Base-by-base conservation (phyloP, 2,329 filamentous ascomycete species). In the Fusarium sp. region DNA sequence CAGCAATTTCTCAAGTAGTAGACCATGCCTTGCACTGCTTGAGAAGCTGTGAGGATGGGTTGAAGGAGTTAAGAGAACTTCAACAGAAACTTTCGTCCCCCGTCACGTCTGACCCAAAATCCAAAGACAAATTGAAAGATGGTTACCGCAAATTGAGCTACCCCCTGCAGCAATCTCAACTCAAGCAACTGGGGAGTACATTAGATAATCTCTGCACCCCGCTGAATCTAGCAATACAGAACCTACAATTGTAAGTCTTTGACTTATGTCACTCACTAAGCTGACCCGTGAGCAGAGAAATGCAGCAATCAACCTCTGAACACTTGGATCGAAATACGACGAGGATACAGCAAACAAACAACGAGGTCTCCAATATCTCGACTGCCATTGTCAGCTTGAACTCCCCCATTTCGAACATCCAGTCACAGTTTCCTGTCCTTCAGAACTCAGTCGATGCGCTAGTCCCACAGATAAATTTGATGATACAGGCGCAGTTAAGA, bases 61-160 rank as follows among this genome's bases (percentile, higher is more conserved):
- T 58, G 1, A 28, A 41, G 0, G 26, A 41, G 0, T 11, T 56
- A 8, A 11, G 6, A 1, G 8, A 28, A 2, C 33, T 58, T 15
- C 26, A 28, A 4, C 5, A 28, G 5, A 41, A 53, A 2, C 0
- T 53, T 4, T 26, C 40, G 3, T 11, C 40, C 2, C 4, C 40
- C 0, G 19, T 3, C 13, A 24, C 11, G 8, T 8, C 28, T 8
- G 48, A 28, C 8, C 13, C n/a, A 0, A 35, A 17, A 2, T 1
- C 26, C 4, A n/a, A 33, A 32, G 52, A 35, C 2, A 53, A 19
- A 8, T 4, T 35, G 2, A 39, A 46, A 3, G 11, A 26, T 6
- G 13, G 19, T 1, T 15, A 40, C 3, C 33, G 22, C 5, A 58
- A 35, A 19, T 2, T 46, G 0, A 5, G 26, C 2, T 58, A 40